Evolutionary conservation across 1,284 basidiomycete genomes (phyloP).

Genomic region (Trichosporon asahii): DNA sequence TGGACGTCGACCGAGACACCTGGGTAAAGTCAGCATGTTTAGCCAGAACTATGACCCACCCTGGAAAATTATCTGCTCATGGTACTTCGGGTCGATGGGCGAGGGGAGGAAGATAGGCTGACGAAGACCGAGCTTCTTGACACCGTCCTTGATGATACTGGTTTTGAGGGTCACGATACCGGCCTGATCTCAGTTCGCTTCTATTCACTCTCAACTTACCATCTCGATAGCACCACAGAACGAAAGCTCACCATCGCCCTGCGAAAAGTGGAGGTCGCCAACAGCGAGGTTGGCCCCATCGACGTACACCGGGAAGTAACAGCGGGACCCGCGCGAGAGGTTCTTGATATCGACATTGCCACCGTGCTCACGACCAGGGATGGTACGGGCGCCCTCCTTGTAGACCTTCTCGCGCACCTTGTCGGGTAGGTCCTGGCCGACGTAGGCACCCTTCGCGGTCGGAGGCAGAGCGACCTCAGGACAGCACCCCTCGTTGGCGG

Average conservation of each 20-base stretch:
- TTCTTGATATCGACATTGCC: constrained; percentile 69
- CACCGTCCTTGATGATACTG: constrained; percentile 14
- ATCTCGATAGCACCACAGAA: constrained; percentile 36
- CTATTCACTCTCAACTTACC: constrained; percentile 58
- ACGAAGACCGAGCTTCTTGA: constrained; percentile 15
- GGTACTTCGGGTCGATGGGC: constrained; percentile 24
- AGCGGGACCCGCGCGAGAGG: constrained; percentile 15
- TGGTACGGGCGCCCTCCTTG: constrained; percentile 67
- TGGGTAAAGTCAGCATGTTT: background rate
- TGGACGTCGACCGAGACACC: constrained; percentile 13
- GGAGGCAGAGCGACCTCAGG: constrained; percentile 66
- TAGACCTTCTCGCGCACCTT: constrained; percentile 60
- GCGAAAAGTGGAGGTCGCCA: constrained; percentile 73
- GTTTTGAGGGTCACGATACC: constrained; percentile 16
- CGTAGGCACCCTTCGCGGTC: constrained; percentile 61
- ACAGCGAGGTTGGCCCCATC: constrained; percentile 69
- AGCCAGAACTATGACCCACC: constrained; percentile 4
- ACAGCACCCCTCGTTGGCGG: constrained; percentile 50
- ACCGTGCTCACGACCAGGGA: constrained; percentile 71
- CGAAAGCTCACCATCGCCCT: constrained; percentile 67
- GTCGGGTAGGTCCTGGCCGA: constrained; percentile 59
- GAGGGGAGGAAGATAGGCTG: constrained; percentile 21
- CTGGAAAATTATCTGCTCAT: constrained; percentile 21
- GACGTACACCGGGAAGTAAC: constrained; percentile 61
- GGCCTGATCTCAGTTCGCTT: background rate